These are phyloP conservation scores for Arthrobotrys iridis DNA, from an alignment of 2,329 filamentous ascomycete genomes.

Conservation along the genomic window DNA sequence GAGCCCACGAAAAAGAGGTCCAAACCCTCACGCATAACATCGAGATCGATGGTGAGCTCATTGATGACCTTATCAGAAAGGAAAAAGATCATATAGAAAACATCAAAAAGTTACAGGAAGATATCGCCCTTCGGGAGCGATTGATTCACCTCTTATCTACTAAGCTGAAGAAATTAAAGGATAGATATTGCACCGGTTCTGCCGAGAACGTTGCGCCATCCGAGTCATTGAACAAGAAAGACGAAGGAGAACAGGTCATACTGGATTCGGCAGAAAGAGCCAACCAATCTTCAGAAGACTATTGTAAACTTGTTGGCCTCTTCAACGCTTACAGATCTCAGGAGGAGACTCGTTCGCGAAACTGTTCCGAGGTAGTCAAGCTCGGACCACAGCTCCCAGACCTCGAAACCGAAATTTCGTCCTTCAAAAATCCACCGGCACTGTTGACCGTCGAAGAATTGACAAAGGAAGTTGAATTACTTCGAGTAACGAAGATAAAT, in stretches of 20 bases:
- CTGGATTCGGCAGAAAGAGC: too few species aligned
- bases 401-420: too few species aligned
- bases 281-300: too few species aligned
- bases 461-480: background rate
- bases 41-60: constrained; percentile 2
- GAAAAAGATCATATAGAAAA: background rate
- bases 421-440: background rate
- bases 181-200: too few species aligned
- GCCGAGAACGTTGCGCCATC: too few species aligned
- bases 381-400: too few species aligned
- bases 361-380: too few species aligned
- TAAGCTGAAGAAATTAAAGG: background rate
- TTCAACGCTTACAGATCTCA: too few species aligned
- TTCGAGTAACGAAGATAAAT: background rate
- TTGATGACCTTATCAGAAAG: background rate
- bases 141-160: background rate
- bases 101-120: background rate
- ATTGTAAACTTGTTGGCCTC: too few species aligned
- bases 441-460: background rate
- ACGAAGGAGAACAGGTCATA: too few species aligned
- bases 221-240: too few species aligned
- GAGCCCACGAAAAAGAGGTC: background rate
- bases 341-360: too few species aligned
- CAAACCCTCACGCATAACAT: constrained; percentile 1
- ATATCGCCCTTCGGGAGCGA: background rate